These are phyloP conservation scores for Carpinus fangiana DNA, from an alignment of 306 rosid genomes.

Conservation along the genomic window DNA sequence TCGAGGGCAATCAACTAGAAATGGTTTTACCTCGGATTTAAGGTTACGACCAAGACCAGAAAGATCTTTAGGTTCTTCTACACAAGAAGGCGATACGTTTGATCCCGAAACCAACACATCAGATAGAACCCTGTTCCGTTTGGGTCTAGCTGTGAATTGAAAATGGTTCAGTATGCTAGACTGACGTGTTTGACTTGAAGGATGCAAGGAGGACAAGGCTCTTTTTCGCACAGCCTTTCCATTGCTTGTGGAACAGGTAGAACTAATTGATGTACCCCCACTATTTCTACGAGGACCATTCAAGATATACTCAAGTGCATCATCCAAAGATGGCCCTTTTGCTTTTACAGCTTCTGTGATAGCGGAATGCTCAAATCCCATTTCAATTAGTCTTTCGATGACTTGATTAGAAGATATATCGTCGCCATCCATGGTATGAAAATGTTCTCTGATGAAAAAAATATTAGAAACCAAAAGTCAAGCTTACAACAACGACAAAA, in stretches of 20 bases:
- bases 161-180: conserved; percentile 69
- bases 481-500: conserved; percentile 8
- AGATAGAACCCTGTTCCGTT: conserved; percentile 23
- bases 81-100: neutral
- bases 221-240: conserved; percentile 34
- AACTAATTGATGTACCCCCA: conserved; percentile 26
- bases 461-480: neutral
- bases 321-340: conserved; percentile 53
- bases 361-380: conserved; percentile 57
- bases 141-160: conserved; percentile 34
- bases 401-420: conserved; percentile 41
- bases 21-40: conserved; percentile 18
- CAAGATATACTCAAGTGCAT: conserved; percentile 50
- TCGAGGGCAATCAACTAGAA: conserved; percentile 9
- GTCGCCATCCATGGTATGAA: conserved; percentile 40
- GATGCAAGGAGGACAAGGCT: conserved; percentile 26
- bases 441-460: neutral
- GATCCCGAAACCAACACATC: conserved; percentile 24
- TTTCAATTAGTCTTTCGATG: conserved; percentile 55
- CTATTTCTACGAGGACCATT: conserved; percentile 27
- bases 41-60: conserved; percentile 17
- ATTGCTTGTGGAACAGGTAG: conserved; percentile 19
- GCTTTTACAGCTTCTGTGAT: conserved; percentile 45
- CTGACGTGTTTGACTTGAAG: conserved; percentile 46
- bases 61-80: conserved; percentile 31